phyloP scores from a whole-genome alignment of 2,329 filamentous ascomycete species.

The Fusarium sp. region DNA sequence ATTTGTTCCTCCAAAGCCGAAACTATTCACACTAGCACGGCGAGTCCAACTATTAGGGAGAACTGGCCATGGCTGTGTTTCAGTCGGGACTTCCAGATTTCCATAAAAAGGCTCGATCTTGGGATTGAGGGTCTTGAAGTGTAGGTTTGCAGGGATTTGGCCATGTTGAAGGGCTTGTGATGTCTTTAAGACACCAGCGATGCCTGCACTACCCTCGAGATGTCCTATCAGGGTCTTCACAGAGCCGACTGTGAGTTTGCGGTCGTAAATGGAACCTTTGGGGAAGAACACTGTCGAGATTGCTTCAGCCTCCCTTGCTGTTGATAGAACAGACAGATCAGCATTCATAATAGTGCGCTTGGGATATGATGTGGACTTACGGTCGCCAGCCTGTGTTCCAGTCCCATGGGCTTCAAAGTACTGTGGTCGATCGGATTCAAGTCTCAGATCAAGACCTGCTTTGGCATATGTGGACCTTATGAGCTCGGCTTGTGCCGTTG shows the following conservation, averaged over 20 bases:
- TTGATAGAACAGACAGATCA: not conserved
- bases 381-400: constrained; percentile 13
- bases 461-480: not conserved
- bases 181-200: not conserved
- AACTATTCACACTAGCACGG: constrained; percentile 48
- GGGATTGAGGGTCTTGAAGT: constrained; percentile 41
- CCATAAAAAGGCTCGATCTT: not conserved
- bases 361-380: not conserved
- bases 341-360: not conserved
- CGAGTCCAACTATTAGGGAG: not conserved
- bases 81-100: constrained; percentile 36
- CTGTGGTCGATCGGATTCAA: not conserved
- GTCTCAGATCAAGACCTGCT: not conserved
- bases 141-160: not conserved
- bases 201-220: not conserved
- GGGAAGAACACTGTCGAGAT: not conserved
- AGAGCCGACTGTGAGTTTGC: not conserved
- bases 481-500: not conserved
- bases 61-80: constrained; percentile 39
- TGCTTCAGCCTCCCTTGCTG: constrained; percentile 3
- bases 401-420: constrained; percentile 17
- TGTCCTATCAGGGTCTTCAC: constrained; percentile 15
- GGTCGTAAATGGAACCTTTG: not conserved
- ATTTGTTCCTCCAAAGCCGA: constrained; percentile 52
- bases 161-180: not conserved